Conservation (phyloP, 1,139 yeast genomes). For the Candida tunisiensis region DNA sequence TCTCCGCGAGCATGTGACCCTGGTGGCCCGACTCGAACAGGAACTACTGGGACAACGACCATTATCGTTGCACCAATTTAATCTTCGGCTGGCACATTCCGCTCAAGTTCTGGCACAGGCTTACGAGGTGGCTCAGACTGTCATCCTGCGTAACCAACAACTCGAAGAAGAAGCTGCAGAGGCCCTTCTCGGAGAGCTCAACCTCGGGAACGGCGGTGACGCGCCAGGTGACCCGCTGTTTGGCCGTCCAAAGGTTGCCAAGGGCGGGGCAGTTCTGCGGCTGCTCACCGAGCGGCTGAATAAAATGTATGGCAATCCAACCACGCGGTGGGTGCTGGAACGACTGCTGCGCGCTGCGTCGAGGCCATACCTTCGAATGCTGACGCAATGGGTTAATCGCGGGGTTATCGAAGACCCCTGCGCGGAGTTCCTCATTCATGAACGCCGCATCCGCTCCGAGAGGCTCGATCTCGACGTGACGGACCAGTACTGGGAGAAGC, state of each 20-base stretch:
- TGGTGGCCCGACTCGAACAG: conserved; percentile 36
- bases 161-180: conserved; percentile 9
- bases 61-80: conserved; percentile 33
- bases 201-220: neutral
- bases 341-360: conserved; percentile 43
- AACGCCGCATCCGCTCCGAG: conserved; percentile 22
- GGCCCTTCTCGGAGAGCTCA: conserved; percentile 1
- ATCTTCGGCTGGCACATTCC: conserved; percentile 23
- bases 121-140: conserved; percentile 33
- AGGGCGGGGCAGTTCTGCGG: conserved; percentile 26
- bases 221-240: conserved; percentile 7
- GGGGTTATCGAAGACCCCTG: conserved; percentile 70
- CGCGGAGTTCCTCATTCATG: conserved; percentile 64
- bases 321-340: conserved; percentile 34
- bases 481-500: conserved; percentile 79
- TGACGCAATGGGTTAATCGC: conserved; percentile 59
- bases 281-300: conserved; percentile 43
- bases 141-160: conserved; percentile 22
- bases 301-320: conserved; percentile 48
- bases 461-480: conserved; percentile 28
- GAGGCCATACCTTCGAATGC: conserved; percentile 44
- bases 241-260: conserved; percentile 12
- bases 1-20: conserved; percentile 29
- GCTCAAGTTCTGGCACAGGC: conserved; percentile 32
- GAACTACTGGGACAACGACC: conserved; percentile 29